Base-by-base conservation (phyloP, 805 yeast genomes). In the Tetrapisispora namnaoensis region DNA sequence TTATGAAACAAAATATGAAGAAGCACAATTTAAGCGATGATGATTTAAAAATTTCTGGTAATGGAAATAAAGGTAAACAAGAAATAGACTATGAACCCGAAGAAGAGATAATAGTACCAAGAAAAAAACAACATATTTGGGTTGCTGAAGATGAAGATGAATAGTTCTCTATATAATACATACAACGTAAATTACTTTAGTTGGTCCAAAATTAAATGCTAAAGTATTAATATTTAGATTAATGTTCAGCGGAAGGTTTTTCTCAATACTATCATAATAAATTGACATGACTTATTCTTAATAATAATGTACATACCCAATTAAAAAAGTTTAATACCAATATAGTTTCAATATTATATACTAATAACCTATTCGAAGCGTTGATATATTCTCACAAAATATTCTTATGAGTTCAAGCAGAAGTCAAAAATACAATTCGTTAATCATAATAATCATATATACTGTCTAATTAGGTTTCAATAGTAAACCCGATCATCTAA, bases 71-170 rank as follows among this genome's bases (percentile, higher is more conserved):
- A 13, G 11, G 13, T 3, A 44, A 49, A 24, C 51, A 50, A 22
- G 43, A 44, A 6, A 49, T 38, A 7, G 49, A 42, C 11, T 30
- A 30, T 2, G 32, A 22, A 10, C 35, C n/a, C 2, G 22, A 17
- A 16, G 42, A 39, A 24, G 42, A 24, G 5, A 43, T 39, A 2
- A 30, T 21, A 16, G 20, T 43, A 11, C 45, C 49, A 37, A 42
- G 28, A 35, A 42, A 51, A 24, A 39, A 24, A 21, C 16, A 30
- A 30, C 38, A 35, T 18, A 16, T 48, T 2, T 13, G 30, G 11
- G 16, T 51, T 14, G 34, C n/a, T n/a, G 51, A 51, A 8, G 49
- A 44, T 17, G 53, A 50, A 35, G 28, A 24, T 36, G 21, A 36
- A 8, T 36, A 13, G 35, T 13, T 24, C 8, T 24, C 28, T 24